Evolutionary conservation across 495 filamentous ascomycete species (phyloP), one percentile per base, ranked within the genome.

Genomic region (Aspergillus panamensis): DNA sequence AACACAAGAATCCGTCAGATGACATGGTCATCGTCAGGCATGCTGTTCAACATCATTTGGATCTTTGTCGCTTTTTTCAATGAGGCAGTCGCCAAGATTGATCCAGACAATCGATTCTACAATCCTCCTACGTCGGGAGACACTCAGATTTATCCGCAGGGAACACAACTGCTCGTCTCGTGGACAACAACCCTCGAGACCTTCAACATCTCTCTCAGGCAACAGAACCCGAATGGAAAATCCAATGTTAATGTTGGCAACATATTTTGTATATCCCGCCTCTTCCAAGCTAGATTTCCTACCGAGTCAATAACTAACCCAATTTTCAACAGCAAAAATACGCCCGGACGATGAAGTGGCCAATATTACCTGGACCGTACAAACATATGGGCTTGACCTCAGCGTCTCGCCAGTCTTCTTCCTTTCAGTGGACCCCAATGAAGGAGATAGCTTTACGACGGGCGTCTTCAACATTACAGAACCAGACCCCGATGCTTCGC

Each of bases 181-280:
- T 58, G 56, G 56, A 39, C 40, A 1, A 58, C 56, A 25, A 44
- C 40, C 4, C 19, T 51, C 3, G 20, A 30, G n/a, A 13, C 17
- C 9, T 58, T 32, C 48, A 58, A 58, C 21, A 51, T 58, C 39
- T 51, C 47, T 9, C 19, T 58, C 17, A 44, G 56, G 39, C 48
- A 58, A 42, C 48, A 40, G 16, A 30, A 30, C 14, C 50, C 8
- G 3, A n/a, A 25, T 20, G 30, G 33, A 19, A 17, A 39, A 8
- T 19, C 21, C 4, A 33, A 37, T 13, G 14, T 3, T 1, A 56
- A 44, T 20, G 56, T 48, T 9, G 56, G 39, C 8, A 58, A 45
- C 21, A 51, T 58, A 17, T 58, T 58, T 42, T 42, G 56, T 58
- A 52, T 16, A 32, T 51, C 12, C 13, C 20, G 6, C 8, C 21